Percentiles rank a stretch among this genome's conserved stretches.
Evolutionary conservation across 345 rosid species (phyloP).

Genomic region (Firmiana major): DNA sequence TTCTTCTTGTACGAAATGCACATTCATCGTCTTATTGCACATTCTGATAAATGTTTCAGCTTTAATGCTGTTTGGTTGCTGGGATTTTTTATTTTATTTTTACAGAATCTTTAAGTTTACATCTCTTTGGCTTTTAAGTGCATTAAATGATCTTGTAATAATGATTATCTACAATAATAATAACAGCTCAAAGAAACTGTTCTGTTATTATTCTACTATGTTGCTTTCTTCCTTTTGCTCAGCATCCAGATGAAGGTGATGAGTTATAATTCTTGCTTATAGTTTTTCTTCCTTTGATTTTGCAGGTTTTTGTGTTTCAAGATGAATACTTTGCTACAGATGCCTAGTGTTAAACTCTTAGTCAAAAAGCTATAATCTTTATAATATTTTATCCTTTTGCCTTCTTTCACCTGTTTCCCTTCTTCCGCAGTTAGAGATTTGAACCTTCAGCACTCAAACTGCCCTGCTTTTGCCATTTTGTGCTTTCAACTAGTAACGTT

Average conservation of each 20-base stretch:
- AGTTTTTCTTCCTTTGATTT: slow-evolving; percentile 24
- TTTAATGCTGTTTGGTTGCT: slow-evolving; percentile 16
- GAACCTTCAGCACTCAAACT: not conserved
- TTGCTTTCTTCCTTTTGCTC: slow-evolving; percentile 18
- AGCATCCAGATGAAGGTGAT: not conserved
- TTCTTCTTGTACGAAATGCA: not conserved
- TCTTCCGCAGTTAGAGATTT: slow-evolving; percentile 8
- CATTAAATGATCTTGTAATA: not conserved
- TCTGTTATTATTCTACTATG: too few relatives aligned
- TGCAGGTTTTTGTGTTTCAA: slow-evolving; percentile 29
- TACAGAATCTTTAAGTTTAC: slow-evolving; percentile 4
- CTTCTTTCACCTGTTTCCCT: not conserved
- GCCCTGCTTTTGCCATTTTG: not conserved
- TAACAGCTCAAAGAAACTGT: not conserved
- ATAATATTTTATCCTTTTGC: slow-evolving; percentile 12
- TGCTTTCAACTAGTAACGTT: not conserved
- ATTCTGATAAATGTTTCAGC: not conserved
- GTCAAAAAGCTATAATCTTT: not conserved
- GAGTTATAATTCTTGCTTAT: slow-evolving; percentile 1
- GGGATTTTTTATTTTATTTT: not conserved
- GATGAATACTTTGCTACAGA: slow-evolving; percentile 14
- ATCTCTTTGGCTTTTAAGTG: not conserved
- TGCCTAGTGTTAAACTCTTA: not conserved
- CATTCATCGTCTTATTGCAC: not conserved
- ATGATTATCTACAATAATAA: not conserved